These are phyloP conservation scores for Lecanosticta acicola DNA, from an alignment of 2,329 filamentous ascomycete species.

Conservation along the genomic window DNA sequence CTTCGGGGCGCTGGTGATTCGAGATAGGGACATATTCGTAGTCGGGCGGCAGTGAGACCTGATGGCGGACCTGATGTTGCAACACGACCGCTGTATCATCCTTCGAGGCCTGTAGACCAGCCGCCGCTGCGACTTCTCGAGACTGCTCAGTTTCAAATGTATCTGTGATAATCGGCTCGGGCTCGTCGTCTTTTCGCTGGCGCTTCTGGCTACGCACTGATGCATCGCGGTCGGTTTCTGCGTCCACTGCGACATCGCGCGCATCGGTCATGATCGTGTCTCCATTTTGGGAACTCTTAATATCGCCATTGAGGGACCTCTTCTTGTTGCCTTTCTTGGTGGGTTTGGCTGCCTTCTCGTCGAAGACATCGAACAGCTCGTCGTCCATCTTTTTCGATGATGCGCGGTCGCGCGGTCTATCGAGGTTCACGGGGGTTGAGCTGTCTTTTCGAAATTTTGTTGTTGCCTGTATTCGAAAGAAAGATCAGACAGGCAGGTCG, in stretches of 20 bases:
- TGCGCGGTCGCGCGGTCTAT: neutral
- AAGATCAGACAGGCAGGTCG: neutral
- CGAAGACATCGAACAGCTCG: conserved; percentile 33
- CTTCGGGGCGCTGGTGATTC: conserved; percentile 81
- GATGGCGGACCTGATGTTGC: conserved; percentile 96
- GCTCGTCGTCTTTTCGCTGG: conserved; percentile 58
- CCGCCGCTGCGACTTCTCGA: conserved; percentile 76
- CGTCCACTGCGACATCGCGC: conserved; percentile 4
- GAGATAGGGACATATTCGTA: conserved; percentile 75
- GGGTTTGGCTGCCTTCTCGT: conserved; percentile 24
- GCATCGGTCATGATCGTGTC: conserved; percentile 39
- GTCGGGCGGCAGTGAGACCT: conserved; percentile 88
- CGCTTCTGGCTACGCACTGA: conserved; percentile 54
- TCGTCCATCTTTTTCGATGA: conserved; percentile 16
- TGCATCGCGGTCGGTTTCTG: conserved; percentile 18
- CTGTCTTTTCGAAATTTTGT: neutral
- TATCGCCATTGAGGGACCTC: conserved; percentile 73
- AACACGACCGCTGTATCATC: conserved; percentile 70
- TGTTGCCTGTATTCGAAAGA: neutral
- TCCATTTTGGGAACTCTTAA: conserved; percentile 49
- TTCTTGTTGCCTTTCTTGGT: conserved; percentile 59
- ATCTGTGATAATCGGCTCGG: conserved; percentile 81
- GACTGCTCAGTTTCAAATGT: conserved; percentile 93
- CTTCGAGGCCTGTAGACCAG: conserved; percentile 58
- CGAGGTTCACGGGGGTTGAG: too few species aligned